These are phyloP conservation scores for Boletellus sp. DNA, from an alignment of 1,284 basidiomycete genomes.

Conservation along the genomic window DNA sequence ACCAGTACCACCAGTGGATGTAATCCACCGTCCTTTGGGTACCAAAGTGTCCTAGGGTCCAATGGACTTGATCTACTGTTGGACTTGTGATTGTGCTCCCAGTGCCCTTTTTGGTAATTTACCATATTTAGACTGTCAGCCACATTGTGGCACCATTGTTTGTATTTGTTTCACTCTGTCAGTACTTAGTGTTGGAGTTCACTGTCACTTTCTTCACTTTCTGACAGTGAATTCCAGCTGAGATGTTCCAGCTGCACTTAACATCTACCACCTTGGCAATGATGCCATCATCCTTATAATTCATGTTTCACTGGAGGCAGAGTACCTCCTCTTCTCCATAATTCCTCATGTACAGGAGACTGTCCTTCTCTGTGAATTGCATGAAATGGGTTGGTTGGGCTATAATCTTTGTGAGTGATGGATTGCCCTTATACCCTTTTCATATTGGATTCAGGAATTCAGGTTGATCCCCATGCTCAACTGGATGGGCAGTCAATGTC, in stretches of 20 bases:
- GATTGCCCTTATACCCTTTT: neutral
- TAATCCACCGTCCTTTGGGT: neutral
- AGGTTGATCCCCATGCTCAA: neutral
- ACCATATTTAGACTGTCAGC: too few relatives aligned
- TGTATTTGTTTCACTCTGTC: too few relatives aligned
- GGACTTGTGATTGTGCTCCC: too few relatives aligned
- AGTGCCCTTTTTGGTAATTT: too few relatives aligned
- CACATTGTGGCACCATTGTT: too few relatives aligned
- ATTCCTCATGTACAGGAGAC: neutral
- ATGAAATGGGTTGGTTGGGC: neutral
- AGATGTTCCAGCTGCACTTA: too few relatives aligned
- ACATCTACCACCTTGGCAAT: too few relatives aligned
- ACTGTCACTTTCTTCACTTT: too few relatives aligned
- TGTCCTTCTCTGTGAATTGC: neutral
- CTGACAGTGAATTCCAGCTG: too few relatives aligned
- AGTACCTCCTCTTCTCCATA: neutral
- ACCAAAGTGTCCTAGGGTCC: constrained; percentile 23
- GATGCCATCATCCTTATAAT: neutral
- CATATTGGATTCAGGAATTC: neutral
- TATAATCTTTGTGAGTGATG: neutral
- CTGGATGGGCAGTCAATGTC: too few relatives aligned
- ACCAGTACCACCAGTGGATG: neutral
- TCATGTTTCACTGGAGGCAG: neutral
- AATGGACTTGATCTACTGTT: constrained; percentile 6
- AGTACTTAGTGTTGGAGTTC: too few relatives aligned